These are phyloP conservation scores for Penicillium daleae DNA, from an alignment of 495 filamentous ascomycete species.

Conservation along the genomic window DNA sequence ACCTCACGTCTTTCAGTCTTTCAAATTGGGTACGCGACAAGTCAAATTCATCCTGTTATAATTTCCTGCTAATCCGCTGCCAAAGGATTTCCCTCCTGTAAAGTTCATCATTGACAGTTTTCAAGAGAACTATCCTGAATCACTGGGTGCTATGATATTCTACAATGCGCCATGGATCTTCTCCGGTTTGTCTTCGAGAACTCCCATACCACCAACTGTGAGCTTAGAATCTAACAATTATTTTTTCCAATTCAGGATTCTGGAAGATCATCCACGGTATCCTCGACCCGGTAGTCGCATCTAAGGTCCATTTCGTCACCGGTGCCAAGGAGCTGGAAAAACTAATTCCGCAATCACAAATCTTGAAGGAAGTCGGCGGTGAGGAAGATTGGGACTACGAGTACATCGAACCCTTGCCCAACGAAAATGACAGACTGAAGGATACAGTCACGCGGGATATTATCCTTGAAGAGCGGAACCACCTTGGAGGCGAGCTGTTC, in stretches of 20 bases:
- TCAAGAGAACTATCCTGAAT: constrained; percentile 94
- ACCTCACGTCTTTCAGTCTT: constrained; percentile 86
- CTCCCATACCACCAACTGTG: neutral
- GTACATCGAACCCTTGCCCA: constrained; percentile 72
- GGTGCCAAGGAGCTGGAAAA: constrained; percentile 71
- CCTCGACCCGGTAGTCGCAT: constrained; percentile 93
- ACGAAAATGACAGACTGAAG: constrained; percentile 72
- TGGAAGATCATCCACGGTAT: constrained; percentile 89
- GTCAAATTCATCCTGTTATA: neutral
- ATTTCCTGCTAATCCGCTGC: neutral
- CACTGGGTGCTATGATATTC: constrained; percentile 80
- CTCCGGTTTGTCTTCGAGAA: constrained; percentile 56
- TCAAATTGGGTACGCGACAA: constrained; percentile 76
- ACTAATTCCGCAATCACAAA: constrained; percentile 67
- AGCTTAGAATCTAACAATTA: neutral
- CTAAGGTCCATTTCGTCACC: constrained; percentile 92
- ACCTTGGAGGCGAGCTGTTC: constrained; percentile 70
- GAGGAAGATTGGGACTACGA: constrained; percentile 78
- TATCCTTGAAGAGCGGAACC: constrained; percentile 57
- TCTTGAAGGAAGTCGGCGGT: constrained; percentile 81
- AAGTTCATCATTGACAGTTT: constrained; percentile 98
- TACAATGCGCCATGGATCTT: constrained; percentile 97
- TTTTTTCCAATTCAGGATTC: constrained; percentile 51
- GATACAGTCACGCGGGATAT: constrained; percentile 62
- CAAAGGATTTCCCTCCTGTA: constrained; percentile 86